Percentiles rank a stretch among this genome's conserved stretches.
These are phyloP conservation scores for Mariannaea elegans DNA, from an alignment of 2,329 filamentous ascomycete species.

Conservation along the genomic window DNA sequence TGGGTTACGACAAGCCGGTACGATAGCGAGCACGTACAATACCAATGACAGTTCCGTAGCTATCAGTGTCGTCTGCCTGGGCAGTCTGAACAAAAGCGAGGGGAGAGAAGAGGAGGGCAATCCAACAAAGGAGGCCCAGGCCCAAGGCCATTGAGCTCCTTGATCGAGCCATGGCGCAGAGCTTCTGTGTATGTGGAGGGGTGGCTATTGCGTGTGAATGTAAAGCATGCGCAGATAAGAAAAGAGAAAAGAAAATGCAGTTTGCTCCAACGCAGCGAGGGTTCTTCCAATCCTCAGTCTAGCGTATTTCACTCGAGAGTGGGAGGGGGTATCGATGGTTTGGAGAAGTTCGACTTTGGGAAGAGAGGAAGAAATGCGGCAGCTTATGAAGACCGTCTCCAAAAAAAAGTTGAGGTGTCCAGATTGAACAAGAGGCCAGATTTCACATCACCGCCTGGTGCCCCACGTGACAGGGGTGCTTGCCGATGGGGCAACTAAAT, in stretches of 20 bases:
- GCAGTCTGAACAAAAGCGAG: conserved; percentile 85
- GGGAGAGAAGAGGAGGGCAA: conserved; percentile 87
- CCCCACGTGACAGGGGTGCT: conserved; percentile 47
- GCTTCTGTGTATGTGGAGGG: conserved; percentile 24
- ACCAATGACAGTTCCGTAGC: conserved; percentile 90
- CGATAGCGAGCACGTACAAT: conserved; percentile 67
- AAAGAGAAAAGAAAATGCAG: conserved; percentile 36
- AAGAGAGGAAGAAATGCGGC: conserved; percentile 39
- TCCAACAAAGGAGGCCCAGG: conserved; percentile 92
- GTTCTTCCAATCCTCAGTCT: conserved; percentile 40
- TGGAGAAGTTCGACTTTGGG: conserved; percentile 39
- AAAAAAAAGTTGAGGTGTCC: conserved; percentile 56
- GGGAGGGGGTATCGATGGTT: conserved; percentile 43
- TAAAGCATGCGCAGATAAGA: conserved; percentile 32
- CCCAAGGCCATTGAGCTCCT: conserved; percentile 76
- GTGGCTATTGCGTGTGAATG: conserved; percentile 31
- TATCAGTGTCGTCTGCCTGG: conserved; percentile 76
- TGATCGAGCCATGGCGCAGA: conserved; percentile 62
- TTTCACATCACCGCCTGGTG: conserved; percentile 49
- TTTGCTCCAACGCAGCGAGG: conserved; percentile 40
- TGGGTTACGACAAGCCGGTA: background rate
- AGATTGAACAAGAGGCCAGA: conserved; percentile 59
- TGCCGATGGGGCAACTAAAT: background rate
- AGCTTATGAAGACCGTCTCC: conserved; percentile 48
- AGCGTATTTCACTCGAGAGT: conserved; percentile 41